Base-by-base conservation (phyloP, 164 flowering plant species). In the Magnolia kwangsiensis region DNA sequence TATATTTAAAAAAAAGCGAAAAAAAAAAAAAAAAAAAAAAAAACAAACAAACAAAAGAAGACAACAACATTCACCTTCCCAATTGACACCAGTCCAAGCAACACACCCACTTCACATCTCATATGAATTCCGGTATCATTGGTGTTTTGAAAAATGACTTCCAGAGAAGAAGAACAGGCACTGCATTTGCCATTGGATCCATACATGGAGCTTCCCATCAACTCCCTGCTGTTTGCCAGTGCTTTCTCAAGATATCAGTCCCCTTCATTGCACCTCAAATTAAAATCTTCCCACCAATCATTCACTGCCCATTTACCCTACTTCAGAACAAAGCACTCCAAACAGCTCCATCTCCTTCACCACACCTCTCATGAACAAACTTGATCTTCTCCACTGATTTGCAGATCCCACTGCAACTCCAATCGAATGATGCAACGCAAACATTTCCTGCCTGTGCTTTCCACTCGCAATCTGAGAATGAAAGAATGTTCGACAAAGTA, bases 371-470 rank as follows among this genome's bases (percentile, higher is more conserved):
- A 72, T 93, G 98, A 72, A 93, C 96, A 68, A 67, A 78, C 73
- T 89, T 89, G 63, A 93, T 88, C 82, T 77, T 89, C 75, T 90
- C 98, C 69, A 90, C 96, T 24, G 98, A 93, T 65, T 88, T 88
- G 86, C 98, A 93, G 67, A 93, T 91, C 21, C 98, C 96, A 83
- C 96, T 91, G 85, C 98, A 93, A 78, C 90, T 89, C 98, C 98
- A 91, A 82, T 93, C 98, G 80, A 93, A 93, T 63, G 96, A 89
- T 31, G 96, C 96, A 67, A 90, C 76, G 74, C 98, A 93, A 2
- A 86, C 86, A 78, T 88, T 89, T 20, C 98, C 98, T 18, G 93
- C 94, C 76, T 90, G 91, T 13, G 96, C 92, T 83, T 91, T 93
- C 96, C 94, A 91, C 78, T 90, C 93, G 74, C 98, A 93, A 80